Conservation (phyloP, 768 basidiomycete genomes). For the Wakefieldia striispora region DNA sequence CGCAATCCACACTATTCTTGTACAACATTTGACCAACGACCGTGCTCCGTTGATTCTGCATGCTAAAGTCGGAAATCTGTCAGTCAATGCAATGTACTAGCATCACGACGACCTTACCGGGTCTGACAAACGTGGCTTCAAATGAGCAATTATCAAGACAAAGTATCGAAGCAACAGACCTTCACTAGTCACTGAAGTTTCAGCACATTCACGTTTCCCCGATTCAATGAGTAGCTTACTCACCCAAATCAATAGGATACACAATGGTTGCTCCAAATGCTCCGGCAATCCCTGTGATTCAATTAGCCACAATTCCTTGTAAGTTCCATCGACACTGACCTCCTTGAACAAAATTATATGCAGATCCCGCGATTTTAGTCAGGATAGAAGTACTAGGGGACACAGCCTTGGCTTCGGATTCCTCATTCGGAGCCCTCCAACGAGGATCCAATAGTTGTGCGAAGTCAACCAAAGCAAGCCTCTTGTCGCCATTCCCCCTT, state of each 20-base stretch:
- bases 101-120: constrained; percentile 40
- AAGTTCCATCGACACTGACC: constrained; percentile 41
- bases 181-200: constrained; percentile 51
- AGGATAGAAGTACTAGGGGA: constrained; percentile 43
- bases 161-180: constrained; percentile 39
- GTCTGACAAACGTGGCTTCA: constrained; percentile 40
- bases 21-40: constrained; percentile 97
- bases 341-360: constrained; percentile 87
- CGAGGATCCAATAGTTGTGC: constrained; percentile 88
- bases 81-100: neutral
- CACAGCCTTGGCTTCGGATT: constrained; percentile 34
- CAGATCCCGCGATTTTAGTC: constrained; percentile 61
- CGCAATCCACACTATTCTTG: constrained; percentile 95
- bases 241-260: constrained; percentile 92
- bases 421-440: constrained; percentile 73
- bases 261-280: constrained; percentile 96
- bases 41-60: constrained; percentile 97
- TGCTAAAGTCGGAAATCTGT: constrained; percentile 42
- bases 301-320: constrained; percentile 11
- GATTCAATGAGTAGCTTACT: constrained; percentile 30
- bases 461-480: constrained; percentile 87
- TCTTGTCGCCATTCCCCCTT: constrained; percentile 64
- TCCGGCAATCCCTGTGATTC: constrained; percentile 75
- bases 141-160: constrained; percentile 8
- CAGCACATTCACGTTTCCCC: constrained; percentile 4